Evolutionary conservation across 2,329 filamentous ascomycete species (phyloP), one percentile per base, ranked within the genome.

Genomic region (Phaeophleospora eucalypticola): DNA sequence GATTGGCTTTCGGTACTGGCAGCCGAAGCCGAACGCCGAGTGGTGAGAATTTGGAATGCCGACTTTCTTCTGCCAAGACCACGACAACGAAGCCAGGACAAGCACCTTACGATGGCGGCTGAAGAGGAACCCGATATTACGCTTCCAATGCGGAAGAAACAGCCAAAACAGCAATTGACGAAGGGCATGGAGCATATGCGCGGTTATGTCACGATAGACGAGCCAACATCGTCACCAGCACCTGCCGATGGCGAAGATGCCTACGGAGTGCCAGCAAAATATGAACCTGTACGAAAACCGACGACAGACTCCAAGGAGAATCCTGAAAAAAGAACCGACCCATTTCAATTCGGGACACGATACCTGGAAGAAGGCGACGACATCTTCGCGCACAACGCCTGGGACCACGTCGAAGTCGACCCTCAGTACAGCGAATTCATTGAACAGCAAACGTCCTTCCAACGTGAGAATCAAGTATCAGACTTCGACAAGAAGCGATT

Each of bases 331-430:
- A 81, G 89, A 60, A 87, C 74, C 64, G 89, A 96, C 64, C 93
- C 93, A 15, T 98, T 97, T 69, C 86, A 94, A 69, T 98, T 98
- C 68, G 93, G 93, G 51, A 93, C 87, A 39, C 87, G 91, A 49
- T 87, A 80, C 62, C 81, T 98, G 42, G 82, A 86, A 61, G 78
- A 91, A 67, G 81, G 83, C 64, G 90, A 95, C 71, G 79, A 97
- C 66, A 87, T 95, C 62, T 98, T 91, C 71, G 86, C 94, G 68
- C 95, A 93, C 80, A 98, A 98, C 69, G 93, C 93, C 32, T 98
- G 93, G 93, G 93, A 98, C 67, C 91, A 98, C 67, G 93, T 97
- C 65, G 85, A 91, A 70, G 89, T 89, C 66, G 91, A 97, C 71
- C 82, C 88, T 59, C 78, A 83, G 34, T 97, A 95, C 76, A 84